Percentiles rank a stretch among this genome's conserved stretches.
phyloP scores from a whole-genome alignment of 345 rosid genomes.

The Brassica incana region DNA sequence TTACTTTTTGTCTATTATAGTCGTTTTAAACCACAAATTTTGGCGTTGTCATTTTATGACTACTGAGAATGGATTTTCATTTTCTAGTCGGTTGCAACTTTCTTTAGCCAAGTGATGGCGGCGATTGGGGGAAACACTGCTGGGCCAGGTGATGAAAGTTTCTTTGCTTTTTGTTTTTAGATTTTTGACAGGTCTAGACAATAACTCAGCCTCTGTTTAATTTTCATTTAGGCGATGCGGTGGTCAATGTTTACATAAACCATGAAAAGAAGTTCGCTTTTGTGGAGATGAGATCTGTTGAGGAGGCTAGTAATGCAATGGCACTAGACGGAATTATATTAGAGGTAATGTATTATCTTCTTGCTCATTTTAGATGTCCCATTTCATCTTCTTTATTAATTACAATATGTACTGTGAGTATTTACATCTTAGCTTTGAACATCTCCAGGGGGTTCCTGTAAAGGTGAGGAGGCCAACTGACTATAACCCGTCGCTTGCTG shows the following conservation, averaged over 20 bases:
- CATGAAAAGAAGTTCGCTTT: constrained; percentile 99
- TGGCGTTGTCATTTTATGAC: constrained; percentile 3
- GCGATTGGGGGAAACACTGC: constrained; percentile 98
- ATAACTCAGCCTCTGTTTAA: constrained; percentile 18
- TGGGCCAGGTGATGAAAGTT: constrained; percentile 67
- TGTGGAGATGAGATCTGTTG: constrained; percentile 99
- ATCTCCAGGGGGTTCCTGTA: constrained; percentile 88
- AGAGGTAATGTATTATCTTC: constrained; percentile 52
- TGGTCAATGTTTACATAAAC: constrained; percentile 97
- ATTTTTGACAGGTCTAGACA: not conserved
- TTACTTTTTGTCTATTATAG: not conserved
- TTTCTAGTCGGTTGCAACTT: constrained; percentile 81
- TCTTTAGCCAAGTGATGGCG: constrained; percentile 95
- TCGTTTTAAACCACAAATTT: not conserved
- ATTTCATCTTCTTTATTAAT: not conserved
- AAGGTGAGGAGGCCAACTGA: constrained; percentile 99
- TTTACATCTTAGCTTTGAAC: constrained; percentile 16
- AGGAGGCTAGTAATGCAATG: constrained; percentile 99
- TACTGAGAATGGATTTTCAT: constrained; percentile 35
- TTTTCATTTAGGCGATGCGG: constrained; percentile 80
- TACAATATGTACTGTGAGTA: not conserved
- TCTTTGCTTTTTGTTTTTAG: not conserved
- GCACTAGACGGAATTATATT: constrained; percentile 95
- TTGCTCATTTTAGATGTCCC: not conserved
- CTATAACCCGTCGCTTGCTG: constrained; percentile 93